These are phyloP conservation scores for Alternaria consortialis DNA, from an alignment of 2,329 filamentous ascomycete species.

Conservation along the genomic window DNA sequence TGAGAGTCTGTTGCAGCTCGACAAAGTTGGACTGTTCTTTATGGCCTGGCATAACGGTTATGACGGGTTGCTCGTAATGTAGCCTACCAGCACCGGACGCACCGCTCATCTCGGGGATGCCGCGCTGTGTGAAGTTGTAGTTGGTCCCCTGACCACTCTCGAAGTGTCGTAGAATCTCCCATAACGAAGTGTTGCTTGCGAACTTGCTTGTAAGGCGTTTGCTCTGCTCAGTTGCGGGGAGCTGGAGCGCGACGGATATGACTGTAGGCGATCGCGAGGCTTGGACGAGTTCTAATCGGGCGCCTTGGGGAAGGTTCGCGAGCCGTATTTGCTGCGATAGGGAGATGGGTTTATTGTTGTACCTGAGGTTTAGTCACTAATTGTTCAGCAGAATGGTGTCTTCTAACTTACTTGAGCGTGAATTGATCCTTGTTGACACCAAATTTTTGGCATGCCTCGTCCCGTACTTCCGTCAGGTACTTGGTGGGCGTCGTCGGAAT, in stretches of 20 bases:
- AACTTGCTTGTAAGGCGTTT: conserved; percentile 84
- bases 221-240: conserved; percentile 63
- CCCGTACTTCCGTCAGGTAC: conserved; percentile 83
- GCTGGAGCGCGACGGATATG: conserved; percentile 87
- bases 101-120: conserved; percentile 69
- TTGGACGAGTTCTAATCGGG: conserved; percentile 90
- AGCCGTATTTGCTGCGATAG: conserved; percentile 85
- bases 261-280: conserved; percentile 85
- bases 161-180: conserved; percentile 89
- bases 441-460: conserved; percentile 87
- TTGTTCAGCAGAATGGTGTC: not conserved
- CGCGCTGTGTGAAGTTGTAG: conserved; percentile 84
- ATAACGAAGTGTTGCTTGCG: conserved; percentile 85
- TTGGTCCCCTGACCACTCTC: conserved; percentile 66
- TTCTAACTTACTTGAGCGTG: conserved; percentile 74
- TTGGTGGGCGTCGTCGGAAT: conserved; percentile 86
- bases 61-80: conserved; percentile 85
- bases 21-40: conserved; percentile 78
- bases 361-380: conserved; percentile 30
- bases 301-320: conserved; percentile 82
- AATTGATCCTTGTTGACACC: conserved; percentile 76
- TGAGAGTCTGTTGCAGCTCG: conserved; percentile 88
- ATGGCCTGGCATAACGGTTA: conserved; percentile 77
- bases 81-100: conserved; percentile 73
- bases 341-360: conserved; percentile 83